These are phyloP conservation scores for Suillus paluster DNA, from an alignment of 768 basidiomycete genomes.

Conservation along the genomic window DNA sequence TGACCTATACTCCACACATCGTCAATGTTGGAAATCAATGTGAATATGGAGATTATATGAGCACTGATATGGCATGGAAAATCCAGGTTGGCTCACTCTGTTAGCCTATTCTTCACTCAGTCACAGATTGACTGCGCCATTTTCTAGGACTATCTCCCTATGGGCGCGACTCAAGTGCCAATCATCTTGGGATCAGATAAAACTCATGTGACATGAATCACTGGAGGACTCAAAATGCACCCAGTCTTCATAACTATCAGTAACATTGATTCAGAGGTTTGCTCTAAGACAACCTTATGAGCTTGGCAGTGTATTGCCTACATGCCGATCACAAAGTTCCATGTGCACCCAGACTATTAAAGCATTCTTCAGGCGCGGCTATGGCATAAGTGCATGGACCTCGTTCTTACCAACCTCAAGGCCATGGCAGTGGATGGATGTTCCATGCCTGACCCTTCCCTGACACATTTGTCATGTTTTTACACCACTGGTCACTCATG, in stretches of 20 bases:
- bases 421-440: constrained; percentile 28
- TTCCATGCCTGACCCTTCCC: constrained; percentile 29
- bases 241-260: constrained; percentile 20
- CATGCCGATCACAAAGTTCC: constrained; percentile 33
- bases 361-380: constrained; percentile 29
- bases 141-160: constrained; percentile 29
- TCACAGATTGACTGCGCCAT: no score
- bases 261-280: constrained; percentile 34
- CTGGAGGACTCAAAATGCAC: constrained; percentile 33
- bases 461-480: background rate
- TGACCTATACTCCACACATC: constrained; percentile 24
- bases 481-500: background rate
- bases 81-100: constrained; percentile 23
- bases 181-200: constrained; percentile 37
- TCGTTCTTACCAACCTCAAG: constrained; percentile 34
- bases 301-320: constrained; percentile 23
- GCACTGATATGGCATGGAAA: constrained; percentile 20
- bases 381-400: constrained; percentile 36
- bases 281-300: background rate
- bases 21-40: constrained; percentile 7
- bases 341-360: constrained; percentile 20
- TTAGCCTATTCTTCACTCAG: constrained; percentile 31
- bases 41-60: constrained; percentile 30
- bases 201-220: constrained; percentile 34
- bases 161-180: constrained; percentile 33